These are phyloP conservation scores for Nakaseomyces glabratus DNA, from an alignment of 1,139 yeast genomes.

Conservation along the genomic window DNA sequence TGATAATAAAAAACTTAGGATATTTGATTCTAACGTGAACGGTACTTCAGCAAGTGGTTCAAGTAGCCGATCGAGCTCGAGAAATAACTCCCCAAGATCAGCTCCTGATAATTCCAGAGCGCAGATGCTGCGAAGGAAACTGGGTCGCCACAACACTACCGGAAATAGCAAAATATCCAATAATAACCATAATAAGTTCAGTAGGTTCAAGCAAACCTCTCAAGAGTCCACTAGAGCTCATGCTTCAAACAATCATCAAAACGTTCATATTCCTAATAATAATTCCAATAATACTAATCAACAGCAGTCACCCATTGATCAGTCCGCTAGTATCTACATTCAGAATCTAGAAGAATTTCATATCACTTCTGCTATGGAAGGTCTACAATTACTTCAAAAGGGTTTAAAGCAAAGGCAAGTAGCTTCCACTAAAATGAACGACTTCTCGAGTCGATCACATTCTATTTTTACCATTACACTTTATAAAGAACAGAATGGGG, in stretches of 20 bases:
- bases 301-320: constrained; percentile 13
- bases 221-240: constrained; percentile 9
- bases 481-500: constrained; percentile 37
- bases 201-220: constrained; percentile 9
- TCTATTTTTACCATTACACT: constrained; percentile 59
- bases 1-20: constrained; percentile 36
- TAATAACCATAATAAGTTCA: constrained; percentile 2
- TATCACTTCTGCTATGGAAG: constrained; percentile 46
- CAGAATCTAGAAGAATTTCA: constrained; percentile 51
- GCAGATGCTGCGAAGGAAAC: constrained; percentile 5
- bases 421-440: constrained; percentile 63
- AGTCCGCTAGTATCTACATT: constrained; percentile 34
- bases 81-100: constrained; percentile 19
- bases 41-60: constrained; percentile 9
- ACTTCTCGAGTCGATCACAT: constrained; percentile 62
- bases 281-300: constrained; percentile 7
- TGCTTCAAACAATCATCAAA: constrained; percentile 12
- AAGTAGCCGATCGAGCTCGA: constrained; percentile 12
- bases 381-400: constrained; percentile 42
- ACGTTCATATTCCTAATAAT: constrained; percentile 7
- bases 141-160: constrained; percentile 3
- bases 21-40: constrained; percentile 39
- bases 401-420: constrained; percentile 55
- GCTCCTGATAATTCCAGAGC: constrained; percentile 6
- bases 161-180: constrained; percentile 4